Base-by-base conservation (phyloP, 441 rosid species). In the Populus hybrid region DNA sequence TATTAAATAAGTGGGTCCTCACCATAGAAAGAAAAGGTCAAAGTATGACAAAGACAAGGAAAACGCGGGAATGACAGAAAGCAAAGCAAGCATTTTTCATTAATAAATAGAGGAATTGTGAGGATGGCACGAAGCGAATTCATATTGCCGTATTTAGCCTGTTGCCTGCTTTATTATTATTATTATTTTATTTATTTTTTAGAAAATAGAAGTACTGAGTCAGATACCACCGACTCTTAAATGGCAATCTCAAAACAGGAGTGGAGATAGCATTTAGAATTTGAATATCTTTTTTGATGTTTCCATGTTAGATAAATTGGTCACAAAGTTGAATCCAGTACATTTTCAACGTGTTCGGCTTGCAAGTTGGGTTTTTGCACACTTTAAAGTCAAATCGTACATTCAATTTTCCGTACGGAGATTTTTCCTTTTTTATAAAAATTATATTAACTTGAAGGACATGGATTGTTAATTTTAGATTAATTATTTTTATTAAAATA, bases 31-130 rank as follows among this genome's bases (percentile, higher is more conserved):
- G 10, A 42, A 61, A 34, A 69, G 63, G 66, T 20, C 4, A 14
- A 36, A 67, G 28, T 67, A 64, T 75, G 82, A 8, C 69, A 63
- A 71, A 14, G 66, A 36, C 35, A 11, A n/a, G 40, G 68, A 54
- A 50, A 71, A 80, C 79, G 82, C 82, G 79, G 82, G 76, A 75
- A 71, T 80, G 76, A 71, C 61, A 66, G 66, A 9, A 14, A 12
- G 63, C n/a, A 63, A 69, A 42, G 24, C 35, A 46, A n/a, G 20
- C 10, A 10, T 40, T 40, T 40, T 40, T 40, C 46, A 40, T 40
- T 40, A 40, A 40, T 40, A 40, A 50, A 46, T 1, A 46, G 57
- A 14, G 67, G 10, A 61, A n/a, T 28, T 28, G 57, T 23, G 69
- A 73, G 71, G 74, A 63, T 10, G 20, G 73, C 77, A 73, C 73